Conservation (phyloP, 2,329 filamentous ascomycete species). For the Colletotrichum trifolii region DNA sequence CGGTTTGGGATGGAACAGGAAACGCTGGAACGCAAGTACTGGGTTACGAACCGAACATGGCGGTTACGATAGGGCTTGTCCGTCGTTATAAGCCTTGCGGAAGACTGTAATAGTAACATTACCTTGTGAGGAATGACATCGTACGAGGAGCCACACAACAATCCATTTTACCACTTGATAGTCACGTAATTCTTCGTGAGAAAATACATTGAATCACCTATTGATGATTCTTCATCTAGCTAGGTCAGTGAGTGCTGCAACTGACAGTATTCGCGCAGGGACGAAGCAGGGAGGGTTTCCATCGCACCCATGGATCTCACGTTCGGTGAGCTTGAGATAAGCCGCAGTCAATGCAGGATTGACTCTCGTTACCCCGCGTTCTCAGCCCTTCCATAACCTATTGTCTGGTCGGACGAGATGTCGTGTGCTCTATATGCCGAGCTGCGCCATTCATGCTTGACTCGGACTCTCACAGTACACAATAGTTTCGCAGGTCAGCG, state of each 20-base stretch:
- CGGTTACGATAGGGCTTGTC: background rate
- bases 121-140: conserved; percentile 21
- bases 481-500: background rate
- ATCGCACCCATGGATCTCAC: background rate
- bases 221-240: no score
- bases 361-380: conserved; percentile 33
- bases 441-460: conserved; percentile 19
- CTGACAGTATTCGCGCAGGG: no score
- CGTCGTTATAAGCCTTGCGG: conserved; percentile 16
- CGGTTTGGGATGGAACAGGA: conserved; percentile 4
- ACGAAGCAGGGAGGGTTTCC: no score
- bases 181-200: no score
- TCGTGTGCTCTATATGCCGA: conserved; percentile 3
- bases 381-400: conserved; percentile 9
- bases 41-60: background rate
- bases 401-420: background rate
- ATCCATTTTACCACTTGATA: no score
- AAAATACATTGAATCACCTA: no score
- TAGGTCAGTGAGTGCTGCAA: no score
- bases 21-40: conserved; percentile 6
- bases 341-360: conserved; percentile 13
- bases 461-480: background rate
- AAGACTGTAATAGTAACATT: conserved; percentile 32
- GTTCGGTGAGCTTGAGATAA: background rate
- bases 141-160: no score